Conservation (phyloP, 352 stramenopile species). For the Phytophthora foliorum region DNA sequence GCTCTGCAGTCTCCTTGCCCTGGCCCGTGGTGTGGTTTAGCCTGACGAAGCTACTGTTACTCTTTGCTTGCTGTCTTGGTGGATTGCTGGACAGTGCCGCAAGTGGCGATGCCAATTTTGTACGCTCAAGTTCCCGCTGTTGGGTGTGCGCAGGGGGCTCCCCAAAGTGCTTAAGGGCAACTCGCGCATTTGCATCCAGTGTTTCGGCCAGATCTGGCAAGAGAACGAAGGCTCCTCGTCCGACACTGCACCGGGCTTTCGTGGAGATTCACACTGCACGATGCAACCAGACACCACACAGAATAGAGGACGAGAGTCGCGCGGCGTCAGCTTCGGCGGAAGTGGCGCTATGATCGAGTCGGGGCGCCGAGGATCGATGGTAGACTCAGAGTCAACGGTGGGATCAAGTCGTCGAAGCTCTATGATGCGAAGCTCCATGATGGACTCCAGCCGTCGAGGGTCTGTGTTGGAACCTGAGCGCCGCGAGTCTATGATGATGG, state of each 20-base stretch:
- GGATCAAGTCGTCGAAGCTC: conserved; percentile 27
- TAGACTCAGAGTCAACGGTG: conserved; percentile 13
- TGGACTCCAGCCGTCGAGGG: conserved; percentile 30
- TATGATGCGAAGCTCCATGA: conserved; percentile 14
- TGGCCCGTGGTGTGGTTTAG: neutral
- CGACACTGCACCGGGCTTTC: neutral
- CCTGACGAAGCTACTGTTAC: neutral
- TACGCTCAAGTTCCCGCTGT: conserved; percentile 64
- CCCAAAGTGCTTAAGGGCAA: conserved; percentile 65
- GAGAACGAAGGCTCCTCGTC: conserved; percentile 34
- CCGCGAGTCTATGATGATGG: conserved; percentile 45
- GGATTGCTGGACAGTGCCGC: conserved; percentile 38
- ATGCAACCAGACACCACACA: conserved; percentile 18
- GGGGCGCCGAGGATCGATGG: conserved; percentile 27
- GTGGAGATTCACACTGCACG: conserved; percentile 5
- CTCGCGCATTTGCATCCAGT: conserved; percentile 63
- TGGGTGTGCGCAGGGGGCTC: conserved; percentile 49
- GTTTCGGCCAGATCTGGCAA: conserved; percentile 56
- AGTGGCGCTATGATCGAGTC: conserved; percentile 26
- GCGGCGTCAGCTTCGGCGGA: conserved; percentile 31
- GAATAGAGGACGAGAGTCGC: conserved; percentile 13
- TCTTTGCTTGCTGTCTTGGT: conserved; percentile 6
- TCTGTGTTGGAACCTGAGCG: conserved; percentile 47
- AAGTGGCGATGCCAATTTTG: conserved; percentile 72
- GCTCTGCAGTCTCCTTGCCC: neutral